A percentile compares a stretch with the other conserved stretches of the same genome.
Evolutionary conservation across 208 protist genomes (phyloP).

Genomic region (Acanthamoeba sp.): DNA sequence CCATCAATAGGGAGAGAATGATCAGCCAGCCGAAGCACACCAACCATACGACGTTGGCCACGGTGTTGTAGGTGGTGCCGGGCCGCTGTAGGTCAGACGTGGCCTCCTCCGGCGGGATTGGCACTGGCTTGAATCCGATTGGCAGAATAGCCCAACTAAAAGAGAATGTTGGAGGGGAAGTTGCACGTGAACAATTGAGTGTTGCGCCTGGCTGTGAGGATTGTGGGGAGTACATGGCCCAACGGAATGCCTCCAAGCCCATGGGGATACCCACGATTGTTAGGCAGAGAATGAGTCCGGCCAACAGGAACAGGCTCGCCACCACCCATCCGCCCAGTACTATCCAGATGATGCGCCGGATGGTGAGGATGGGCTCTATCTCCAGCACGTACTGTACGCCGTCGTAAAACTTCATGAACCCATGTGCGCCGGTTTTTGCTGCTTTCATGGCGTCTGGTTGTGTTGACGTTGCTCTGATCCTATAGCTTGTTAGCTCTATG

Average conservation of each 20-base stretch:
- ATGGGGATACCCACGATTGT: slow-evolving; percentile 72
- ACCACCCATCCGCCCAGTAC: slow-evolving; percentile 27
- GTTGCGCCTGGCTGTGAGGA: neutral
- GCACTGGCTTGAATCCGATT: slow-evolving; percentile 36
- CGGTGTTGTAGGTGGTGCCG: slow-evolving; percentile 53
- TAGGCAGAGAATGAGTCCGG: slow-evolving; percentile 35
- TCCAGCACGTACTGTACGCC: slow-evolving; percentile 35
- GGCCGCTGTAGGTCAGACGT: neutral
- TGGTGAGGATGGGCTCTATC: slow-evolving; percentile 54
- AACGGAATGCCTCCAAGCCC: slow-evolving; percentile 47
- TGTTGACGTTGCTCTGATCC: neutral
- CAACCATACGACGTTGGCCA: slow-evolving; percentile 53
- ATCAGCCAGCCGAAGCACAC: slow-evolving; percentile 47
- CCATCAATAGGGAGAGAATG: neutral
- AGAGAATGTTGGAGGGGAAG: neutral
- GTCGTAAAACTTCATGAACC: slow-evolving; percentile 17
- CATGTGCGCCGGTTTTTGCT: neutral
- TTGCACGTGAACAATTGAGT: neutral
- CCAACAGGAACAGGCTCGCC: neutral
- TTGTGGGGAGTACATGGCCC: neutral
- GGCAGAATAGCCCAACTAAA: slow-evolving; percentile 19
- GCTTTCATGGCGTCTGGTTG: slow-evolving; percentile 21
- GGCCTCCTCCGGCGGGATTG: slow-evolving; percentile 26
- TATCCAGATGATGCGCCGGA: slow-evolving; percentile 24
- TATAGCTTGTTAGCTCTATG: neutral